Percentiles rank a stretch among this genome's conserved stretches.
Conservation (phyloP, 768 basidiomycete species). For the Panaeolus papilionaceus region DNA sequence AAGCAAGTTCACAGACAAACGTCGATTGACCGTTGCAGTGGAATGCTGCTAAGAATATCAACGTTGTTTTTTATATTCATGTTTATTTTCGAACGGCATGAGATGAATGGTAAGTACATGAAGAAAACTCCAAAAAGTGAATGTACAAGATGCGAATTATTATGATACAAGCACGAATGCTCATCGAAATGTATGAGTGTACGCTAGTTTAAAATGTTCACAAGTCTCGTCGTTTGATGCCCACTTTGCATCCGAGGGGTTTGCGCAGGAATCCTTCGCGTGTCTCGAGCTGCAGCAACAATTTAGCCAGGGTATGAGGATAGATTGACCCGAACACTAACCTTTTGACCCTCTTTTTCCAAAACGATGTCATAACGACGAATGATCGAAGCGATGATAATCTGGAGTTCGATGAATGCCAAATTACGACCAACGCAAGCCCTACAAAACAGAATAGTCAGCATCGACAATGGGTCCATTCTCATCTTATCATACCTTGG, state of each 20-base stretch:
- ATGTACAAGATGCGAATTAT: conserved; percentile 9
- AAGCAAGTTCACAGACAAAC: not conserved
- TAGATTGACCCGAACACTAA: conserved; percentile 36
- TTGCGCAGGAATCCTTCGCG: conserved; percentile 90
- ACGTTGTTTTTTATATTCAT: not conserved
- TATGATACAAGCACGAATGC: conserved; percentile 3
- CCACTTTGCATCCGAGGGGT: conserved; percentile 74
- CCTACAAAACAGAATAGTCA: conserved; percentile 40
- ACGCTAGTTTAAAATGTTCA: conserved; percentile 21
- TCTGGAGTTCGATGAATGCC: conserved; percentile 77
- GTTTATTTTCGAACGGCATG: conserved; percentile 4
- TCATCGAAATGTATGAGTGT: conserved; percentile 7
- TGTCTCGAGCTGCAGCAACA: conserved; percentile 60
- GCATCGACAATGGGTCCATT: conserved; percentile 3
- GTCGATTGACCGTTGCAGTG: not conserved
- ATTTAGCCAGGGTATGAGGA: conserved; percentile 6
- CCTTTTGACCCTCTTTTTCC: conserved; percentile 60
- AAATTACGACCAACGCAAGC: conserved; percentile 88
- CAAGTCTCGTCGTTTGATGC: conserved; percentile 67
- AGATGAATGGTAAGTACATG: conserved; percentile 3
- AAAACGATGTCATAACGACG: conserved; percentile 79
- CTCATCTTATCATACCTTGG: conserved; percentile 58
- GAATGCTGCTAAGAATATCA: not conserved
- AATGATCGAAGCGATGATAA: conserved; percentile 84
- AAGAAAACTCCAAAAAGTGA: not conserved